Base-by-base conservation (phyloP, 169 alveolate species). In the Eimeria praecox region DNA sequence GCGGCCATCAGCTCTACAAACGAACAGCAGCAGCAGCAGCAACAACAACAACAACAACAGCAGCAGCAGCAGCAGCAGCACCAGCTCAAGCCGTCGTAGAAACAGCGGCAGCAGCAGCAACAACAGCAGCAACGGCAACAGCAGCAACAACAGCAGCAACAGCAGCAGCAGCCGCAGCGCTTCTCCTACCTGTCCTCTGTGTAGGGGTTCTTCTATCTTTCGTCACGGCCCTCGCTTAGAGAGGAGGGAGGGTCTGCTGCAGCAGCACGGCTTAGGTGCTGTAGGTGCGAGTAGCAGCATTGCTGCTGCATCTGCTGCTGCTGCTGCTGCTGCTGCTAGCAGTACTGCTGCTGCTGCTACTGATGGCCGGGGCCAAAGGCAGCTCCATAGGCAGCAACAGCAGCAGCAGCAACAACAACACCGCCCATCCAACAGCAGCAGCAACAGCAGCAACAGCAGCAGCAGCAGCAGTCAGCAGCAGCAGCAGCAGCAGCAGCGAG, bases 61-160 rank as follows among this genome's bases (percentile, higher is more conserved):
- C 92, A 85, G 75, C 75, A 83, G n/a, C 91, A 83, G 71, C 91
- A 83, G n/a, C 62, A 78, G 56, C 44, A 75, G 40, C 89, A 44
- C 30, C 91, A 83, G 35, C 91, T 30, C 22, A 73, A n/a, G 14
- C 91, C 46, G 46, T 78, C n/a, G 92, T 78, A 85, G 54, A 54
- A 85, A 54, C 77, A 52, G 92, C 73, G n/a, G 56, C n/a, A 54
- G 38, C 75, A 33, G 52, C 92, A 10, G 20, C 49, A 30, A 10
- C 92, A 85, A 27, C 92, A 85, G 62, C 92, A 85, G 75, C 75
- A 83, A 33, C 91, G 52, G 71, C 91, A 83, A 33, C 62, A 78
- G 56, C 44, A 75, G 40, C 89, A 44, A n/a, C 91, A 83, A n/a
- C 91, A 54, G n/a, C 91, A n/a, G 14, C 91, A 83, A 30, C 92